Base-by-base conservation (phyloP, 2,329 filamentous ascomycete genomes). In the Lecanosticta acicola region DNA sequence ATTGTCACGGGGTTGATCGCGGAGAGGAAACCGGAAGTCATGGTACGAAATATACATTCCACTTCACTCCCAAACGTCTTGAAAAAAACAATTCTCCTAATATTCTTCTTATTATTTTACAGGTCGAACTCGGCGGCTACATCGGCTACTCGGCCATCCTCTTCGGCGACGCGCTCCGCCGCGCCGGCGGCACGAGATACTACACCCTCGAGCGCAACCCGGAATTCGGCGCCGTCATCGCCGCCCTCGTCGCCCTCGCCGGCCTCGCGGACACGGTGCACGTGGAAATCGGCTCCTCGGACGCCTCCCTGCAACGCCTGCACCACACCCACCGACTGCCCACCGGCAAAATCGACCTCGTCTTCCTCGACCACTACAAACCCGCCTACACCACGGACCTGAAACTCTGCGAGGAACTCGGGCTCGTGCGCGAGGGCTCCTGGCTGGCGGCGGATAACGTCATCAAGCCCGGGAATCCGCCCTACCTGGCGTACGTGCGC, bases 321-420 rank as follows among this genome's bases (percentile, higher is more conserved):
- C 72, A 80, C 51, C 58, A 68, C 1, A 64, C 71, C 2, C 79
- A 79, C 0, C 58, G 62, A 3, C 62, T 89, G 18, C n/a, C n/a
- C n/a, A n/a, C n/a, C 24, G 66, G 71, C 18, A 72, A 75, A 37
- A 78, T 89, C 49, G 84, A 88, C 56, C 67, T 90, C 32, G 71
- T 89, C 65, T 91, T 93, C 64, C 69, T 93, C 29, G 87, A 93
- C 59, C 87, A 93, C 64, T 83, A 84, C 66, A 90, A 91, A 66
- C 83, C 84, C 0, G 78, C 81, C 0, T 93, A 91, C 62, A 79
- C 77, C 1, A 75, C 78, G 0, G 87, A 93, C 57, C 66, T 91
- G 50, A 88, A 88, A 67, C 74, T 89, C 0, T 87, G 83, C 61
- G 87, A 93, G 68, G 74, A 84, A 32, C 68, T 90, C 3, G 76